Conservation (phyloP, 2,329 filamentous ascomycete genomes). For the Graphium sp. region DNA sequence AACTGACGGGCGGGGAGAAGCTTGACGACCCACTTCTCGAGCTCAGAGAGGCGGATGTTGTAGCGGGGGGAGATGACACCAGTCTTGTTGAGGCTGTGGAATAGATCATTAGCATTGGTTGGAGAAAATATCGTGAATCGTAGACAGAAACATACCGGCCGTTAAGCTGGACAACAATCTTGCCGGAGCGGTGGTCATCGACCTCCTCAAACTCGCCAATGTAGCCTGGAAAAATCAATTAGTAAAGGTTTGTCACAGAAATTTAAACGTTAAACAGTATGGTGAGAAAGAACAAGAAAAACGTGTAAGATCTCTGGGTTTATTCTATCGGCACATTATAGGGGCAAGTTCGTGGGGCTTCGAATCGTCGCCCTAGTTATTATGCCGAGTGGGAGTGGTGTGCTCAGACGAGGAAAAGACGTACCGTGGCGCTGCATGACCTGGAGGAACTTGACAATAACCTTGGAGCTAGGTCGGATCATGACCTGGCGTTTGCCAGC, state of each 20-base stretch:
- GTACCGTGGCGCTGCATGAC: slow-evolving; percentile 99
- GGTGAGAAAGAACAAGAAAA: slow-evolving; percentile 43
- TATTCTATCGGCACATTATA: slow-evolving; percentile 99
- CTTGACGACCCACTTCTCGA: slow-evolving; percentile 99
- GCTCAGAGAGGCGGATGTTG: slow-evolving; percentile 93
- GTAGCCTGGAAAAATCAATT: slow-evolving; percentile 54
- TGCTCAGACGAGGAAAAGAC: slow-evolving; percentile 19
- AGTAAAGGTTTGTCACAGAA: slow-evolving; percentile 65
- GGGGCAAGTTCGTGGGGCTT: slow-evolving; percentile 75
- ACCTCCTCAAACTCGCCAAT: slow-evolving; percentile 99
- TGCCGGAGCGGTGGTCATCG: slow-evolving; percentile 98
- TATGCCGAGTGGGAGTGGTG: slow-evolving; percentile 57
- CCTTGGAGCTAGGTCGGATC: slow-evolving; percentile 97
- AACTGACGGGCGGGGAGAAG: slow-evolving; percentile 99
- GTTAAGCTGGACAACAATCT: slow-evolving; percentile 99
- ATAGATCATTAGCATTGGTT: too few relatives aligned
- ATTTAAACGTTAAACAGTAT: slow-evolving; percentile 90
- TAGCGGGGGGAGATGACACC: slow-evolving; percentile 92
- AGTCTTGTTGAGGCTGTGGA: slow-evolving; percentile 67
- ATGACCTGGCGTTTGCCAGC: slow-evolving; percentile 97
- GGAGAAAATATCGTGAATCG: not conserved
- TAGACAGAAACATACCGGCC: slow-evolving; percentile 39
- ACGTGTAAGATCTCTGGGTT: slow-evolving; percentile 91
- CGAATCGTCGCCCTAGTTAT: slow-evolving; percentile 99
- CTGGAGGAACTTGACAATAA: slow-evolving; percentile 97